Evolutionary conservation across 768 basidiomycete species (phyloP), one percentile per base, ranked within the genome.

Genomic region (Calocera cornea): DNA sequence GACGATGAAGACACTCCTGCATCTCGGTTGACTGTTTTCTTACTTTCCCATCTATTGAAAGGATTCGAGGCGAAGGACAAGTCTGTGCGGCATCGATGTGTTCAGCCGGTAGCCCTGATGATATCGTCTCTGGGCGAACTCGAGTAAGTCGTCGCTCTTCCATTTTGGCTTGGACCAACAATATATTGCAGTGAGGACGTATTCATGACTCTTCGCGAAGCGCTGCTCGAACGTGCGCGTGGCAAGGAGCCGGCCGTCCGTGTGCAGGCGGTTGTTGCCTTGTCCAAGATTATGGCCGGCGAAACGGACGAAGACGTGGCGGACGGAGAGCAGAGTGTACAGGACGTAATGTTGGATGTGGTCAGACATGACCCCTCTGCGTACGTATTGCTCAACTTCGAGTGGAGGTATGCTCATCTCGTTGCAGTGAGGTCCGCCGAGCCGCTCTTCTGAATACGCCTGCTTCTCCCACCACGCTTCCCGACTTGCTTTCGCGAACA

Each of bases 61-160:
- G 94, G 92, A 1, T 92, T 92, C 75, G 72, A 79, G 19, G 87
- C 92, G 2, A 95, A 93, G 75, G 92, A 95, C 78, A 97, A 95
- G 77, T 81, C 80, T 47, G 86, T 91, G 41, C 84, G 95, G 3
- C 95, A 86, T 73, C 86, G 95, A 22, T 86, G 86, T 34, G 79
- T 90, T 1, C 87, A 89, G 65, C 77, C 86, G n/a, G 82, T 91
- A 16, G 84, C 88, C 0, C 87, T 89, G 71, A 87, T 93, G 82
- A 84, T 95, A 14, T 82, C 84, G 0, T 83, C 87, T 67, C 79
- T 97, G 0, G 91, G 91, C 7, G 88, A 88, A 77, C 82, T 97
- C 67, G 92, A 95, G 94, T 97, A 73, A 66, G 88, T 81, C 1
- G 1, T 19, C n/a, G 11, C 29, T 40, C 11, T 50, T 27, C 31